Conservation (phyloP, 805 yeast species). For the Candida germanica region DNA sequence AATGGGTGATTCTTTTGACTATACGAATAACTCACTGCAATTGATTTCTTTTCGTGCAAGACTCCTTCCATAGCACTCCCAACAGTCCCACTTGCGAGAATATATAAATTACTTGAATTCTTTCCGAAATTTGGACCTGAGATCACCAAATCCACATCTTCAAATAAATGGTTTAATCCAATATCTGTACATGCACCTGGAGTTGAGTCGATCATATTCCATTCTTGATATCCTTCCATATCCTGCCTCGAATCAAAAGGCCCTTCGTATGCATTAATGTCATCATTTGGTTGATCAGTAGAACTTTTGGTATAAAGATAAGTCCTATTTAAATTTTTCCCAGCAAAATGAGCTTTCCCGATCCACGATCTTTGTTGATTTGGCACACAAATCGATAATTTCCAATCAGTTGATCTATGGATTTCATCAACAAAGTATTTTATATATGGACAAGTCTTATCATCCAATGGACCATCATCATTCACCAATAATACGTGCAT, state of each 20-base stretch:
- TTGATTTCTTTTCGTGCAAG: conserved; percentile 62
- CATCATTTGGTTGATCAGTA: conserved; percentile 44
- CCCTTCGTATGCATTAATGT: conserved; percentile 53
- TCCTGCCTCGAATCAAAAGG: conserved; percentile 58
- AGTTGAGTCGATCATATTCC: conserved; percentile 87
- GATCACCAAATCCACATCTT: conserved; percentile 65
- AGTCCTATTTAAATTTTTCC: conserved; percentile 55
- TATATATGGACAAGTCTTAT: conserved; percentile 76
- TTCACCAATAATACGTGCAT: conserved; percentile 70
- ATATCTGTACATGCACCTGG: conserved; percentile 96
- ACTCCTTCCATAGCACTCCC: conserved; percentile 97
- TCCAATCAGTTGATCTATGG: conserved; percentile 69
- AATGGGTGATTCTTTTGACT: conserved; percentile 48
- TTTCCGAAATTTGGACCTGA: conserved; percentile 97
- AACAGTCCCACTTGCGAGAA: conserved; percentile 89
- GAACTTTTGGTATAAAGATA: conserved; percentile 55
- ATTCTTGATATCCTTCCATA: conserved; percentile 54
- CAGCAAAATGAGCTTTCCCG: conserved; percentile 94
- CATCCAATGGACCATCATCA: conserved; percentile 94
- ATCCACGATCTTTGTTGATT: conserved; percentile 91
- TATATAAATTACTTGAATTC: conserved; percentile 84
- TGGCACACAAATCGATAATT: conserved; percentile 80
- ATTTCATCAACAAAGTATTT: conserved; percentile 76
- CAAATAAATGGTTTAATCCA: conserved; percentile 70
- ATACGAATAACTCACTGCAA: conserved; percentile 88